Base-by-base conservation (phyloP, 306 rosid genomes). In the Carpinus viminea region DNA sequence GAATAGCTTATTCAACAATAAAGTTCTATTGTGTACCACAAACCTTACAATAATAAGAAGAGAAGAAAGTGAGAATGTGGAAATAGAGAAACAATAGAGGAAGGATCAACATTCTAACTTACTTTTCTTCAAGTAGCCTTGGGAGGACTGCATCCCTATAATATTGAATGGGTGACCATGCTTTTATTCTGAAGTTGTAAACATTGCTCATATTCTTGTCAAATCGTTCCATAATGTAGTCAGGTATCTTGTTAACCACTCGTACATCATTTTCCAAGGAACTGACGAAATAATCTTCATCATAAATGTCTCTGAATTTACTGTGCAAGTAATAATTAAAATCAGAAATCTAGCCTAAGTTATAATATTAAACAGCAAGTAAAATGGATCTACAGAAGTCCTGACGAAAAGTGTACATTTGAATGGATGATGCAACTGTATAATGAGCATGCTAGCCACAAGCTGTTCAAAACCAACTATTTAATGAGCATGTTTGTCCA, bases 131-230 rank as follows among this genome's bases (percentile, higher is more conserved):
- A 80, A 95, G 96, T 79, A 95, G 86, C 87, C 86, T 89, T 46
- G 99, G 99, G 72, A 93, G 98, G 46, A 95, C 95, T 16, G 85
- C 86, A 65, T 95, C 99, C 83, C 73, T 83, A 79, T 95, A 95
- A 80, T 91, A 93, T 62, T 86, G 84, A 84, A 93, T 84, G 78
- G 99, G 79, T 18, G 99, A 90, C 93, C 96, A 91, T 51, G 99
- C 99, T 86, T 95, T 95, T 79, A 95, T 89, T 81, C 93, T 93
- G 92, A 95, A 95, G 90, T 95, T 95, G 93, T 87, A 87, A 73
- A 95, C 99, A 28, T 95, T 93, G 83, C 89, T 87, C 94, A 95
- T 71, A 85, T 95, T 90, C 94, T 80, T 87, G 81, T 92, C 99
- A 85, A 95, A 95, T 71, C 99, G 90, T 87, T 95, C 99, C 98